A percentile compares a stretch with the other conserved stretches of the same genome.
phyloP scores from a whole-genome alignment of 106 monocot species.

The Apostasia ramifera region DNA sequence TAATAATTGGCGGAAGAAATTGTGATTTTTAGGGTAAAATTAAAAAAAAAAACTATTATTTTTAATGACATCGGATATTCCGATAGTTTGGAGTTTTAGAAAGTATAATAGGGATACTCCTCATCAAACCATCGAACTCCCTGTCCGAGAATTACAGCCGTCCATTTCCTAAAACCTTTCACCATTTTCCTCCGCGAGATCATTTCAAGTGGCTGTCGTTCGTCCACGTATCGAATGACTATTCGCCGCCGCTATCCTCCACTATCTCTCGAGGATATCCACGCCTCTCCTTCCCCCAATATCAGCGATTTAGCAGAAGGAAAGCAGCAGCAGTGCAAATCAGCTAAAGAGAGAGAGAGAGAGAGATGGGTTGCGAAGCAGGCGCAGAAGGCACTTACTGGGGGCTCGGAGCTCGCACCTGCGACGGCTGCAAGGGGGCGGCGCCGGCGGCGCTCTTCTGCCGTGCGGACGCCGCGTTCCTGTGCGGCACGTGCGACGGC shows the following conservation, averaged over 20 bases:
- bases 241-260: background rate
- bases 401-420: background rate
- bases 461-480: slow-evolving; percentile 11
- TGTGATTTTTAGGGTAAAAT: no score
- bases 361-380: background rate
- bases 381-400: background rate
- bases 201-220: background rate
- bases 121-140: no score
- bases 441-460: slow-evolving; percentile 6
- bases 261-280: background rate
- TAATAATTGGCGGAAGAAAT: no score
- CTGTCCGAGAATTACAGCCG: no score
- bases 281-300: background rate
- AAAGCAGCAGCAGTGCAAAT: no score
- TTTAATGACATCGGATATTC: no score
- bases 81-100: no score
- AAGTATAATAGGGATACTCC: no score
- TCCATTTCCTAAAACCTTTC: no score
- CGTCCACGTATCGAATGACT: background rate
- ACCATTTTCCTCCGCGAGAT: no score
- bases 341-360: slow-evolving; percentile 6
- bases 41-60: no score
- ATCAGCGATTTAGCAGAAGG: background rate
- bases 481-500: slow-evolving; percentile 9
- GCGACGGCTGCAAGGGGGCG: slow-evolving; percentile 10